Conservation (phyloP, 768 basidiomycete genomes). For the Lactifluus hygrophoroides region DNA sequence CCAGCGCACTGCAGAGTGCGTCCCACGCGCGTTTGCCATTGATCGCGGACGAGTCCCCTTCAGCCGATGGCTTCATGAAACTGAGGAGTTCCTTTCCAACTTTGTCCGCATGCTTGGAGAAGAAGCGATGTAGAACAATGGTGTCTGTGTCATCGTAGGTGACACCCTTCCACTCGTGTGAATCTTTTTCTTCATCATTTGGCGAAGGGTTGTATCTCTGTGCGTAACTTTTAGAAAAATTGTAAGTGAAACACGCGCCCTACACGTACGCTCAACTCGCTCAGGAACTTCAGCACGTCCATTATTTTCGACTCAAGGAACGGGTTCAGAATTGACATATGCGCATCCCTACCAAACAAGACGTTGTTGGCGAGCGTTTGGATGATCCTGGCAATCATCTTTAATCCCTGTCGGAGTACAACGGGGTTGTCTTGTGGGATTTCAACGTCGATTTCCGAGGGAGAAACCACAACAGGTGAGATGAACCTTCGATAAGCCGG, state of each 20-base stretch:
- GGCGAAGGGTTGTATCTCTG: conserved; percentile 37
- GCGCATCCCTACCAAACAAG: conserved; percentile 83
- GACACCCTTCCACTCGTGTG: conserved; percentile 65
- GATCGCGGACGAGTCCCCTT: conserved; percentile 45
- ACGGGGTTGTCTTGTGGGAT: conserved; percentile 51
- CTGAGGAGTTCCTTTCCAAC: conserved; percentile 82
- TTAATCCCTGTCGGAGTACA: conserved; percentile 66
- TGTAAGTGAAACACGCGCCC: background rate
- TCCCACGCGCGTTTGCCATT: conserved; percentile 82
- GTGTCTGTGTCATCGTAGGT: conserved; percentile 78
- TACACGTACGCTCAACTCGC: conserved; percentile 55
- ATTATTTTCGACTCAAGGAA: conserved; percentile 66
- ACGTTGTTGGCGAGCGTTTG: conserved; percentile 94
- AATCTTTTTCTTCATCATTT: conserved; percentile 45
- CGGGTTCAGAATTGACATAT: conserved; percentile 73
- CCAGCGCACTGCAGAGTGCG: conserved; percentile 64
- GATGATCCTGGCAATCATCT: conserved; percentile 84
- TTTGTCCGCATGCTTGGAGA: conserved; percentile 78
- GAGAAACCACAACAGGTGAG: conserved; percentile 82
- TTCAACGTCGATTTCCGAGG: conserved; percentile 78
- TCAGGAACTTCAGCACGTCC: conserved; percentile 68
- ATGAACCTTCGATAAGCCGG: conserved; percentile 57
- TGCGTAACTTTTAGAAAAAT: background rate
- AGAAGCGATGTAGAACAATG: conserved; percentile 76
- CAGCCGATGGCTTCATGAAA: conserved; percentile 48